Percentiles rank a stretch among this genome's conserved stretches.
phyloP scores from a whole-genome alignment of 108 stramenopile species.

The Nitzschia sp. region DNA sequence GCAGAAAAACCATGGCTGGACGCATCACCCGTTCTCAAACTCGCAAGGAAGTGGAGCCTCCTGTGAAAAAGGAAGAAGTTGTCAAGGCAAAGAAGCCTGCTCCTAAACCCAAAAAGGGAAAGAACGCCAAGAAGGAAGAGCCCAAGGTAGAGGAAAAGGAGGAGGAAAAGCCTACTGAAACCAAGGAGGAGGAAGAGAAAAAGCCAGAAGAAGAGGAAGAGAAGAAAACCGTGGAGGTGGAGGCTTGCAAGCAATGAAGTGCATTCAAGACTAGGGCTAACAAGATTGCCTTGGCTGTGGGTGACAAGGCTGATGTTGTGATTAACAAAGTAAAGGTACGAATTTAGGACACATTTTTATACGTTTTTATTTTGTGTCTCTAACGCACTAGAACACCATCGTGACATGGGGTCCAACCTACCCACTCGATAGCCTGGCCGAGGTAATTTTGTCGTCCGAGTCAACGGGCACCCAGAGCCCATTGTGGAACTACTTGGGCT shows the following conservation, averaged over 20 bases:
- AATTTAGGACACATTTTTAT: conserved; percentile 1
- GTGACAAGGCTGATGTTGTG: conserved; percentile 57
- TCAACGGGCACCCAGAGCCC: conserved; percentile 65
- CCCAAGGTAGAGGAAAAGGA: conserved; percentile 10
- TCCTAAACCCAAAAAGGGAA: conserved; percentile 9
- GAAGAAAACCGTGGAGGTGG: conserved; percentile 50
- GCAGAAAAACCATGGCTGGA: conserved; percentile 2
- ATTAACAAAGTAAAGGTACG: conserved; percentile 69
- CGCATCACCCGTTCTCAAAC: conserved; percentile 12
- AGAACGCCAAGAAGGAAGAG: background rate
- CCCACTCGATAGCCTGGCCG: conserved; percentile 47
- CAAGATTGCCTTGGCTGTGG: conserved; percentile 70
- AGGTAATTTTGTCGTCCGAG: conserved; percentile 76
- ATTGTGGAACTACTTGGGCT: conserved; percentile 71
- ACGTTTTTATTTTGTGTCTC: background rate
- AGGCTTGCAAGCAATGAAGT: conserved; percentile 84
- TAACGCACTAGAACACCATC: too few relatives aligned
- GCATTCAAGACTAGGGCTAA: conserved; percentile 78
- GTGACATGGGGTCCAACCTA: too few relatives aligned
- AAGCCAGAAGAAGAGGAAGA: background rate
- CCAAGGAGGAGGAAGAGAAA: conserved; percentile 1
- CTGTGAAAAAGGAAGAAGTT: conserved; percentile 13
- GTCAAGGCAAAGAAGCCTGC: conserved; percentile 15
- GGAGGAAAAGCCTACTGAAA: background rate
- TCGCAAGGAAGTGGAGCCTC: background rate